Percentiles rank a stretch among this genome's conserved stretches.
Conservation (phyloP, 1,284 basidiomycete genomes). For the Heterobasidion annosum region DNA sequence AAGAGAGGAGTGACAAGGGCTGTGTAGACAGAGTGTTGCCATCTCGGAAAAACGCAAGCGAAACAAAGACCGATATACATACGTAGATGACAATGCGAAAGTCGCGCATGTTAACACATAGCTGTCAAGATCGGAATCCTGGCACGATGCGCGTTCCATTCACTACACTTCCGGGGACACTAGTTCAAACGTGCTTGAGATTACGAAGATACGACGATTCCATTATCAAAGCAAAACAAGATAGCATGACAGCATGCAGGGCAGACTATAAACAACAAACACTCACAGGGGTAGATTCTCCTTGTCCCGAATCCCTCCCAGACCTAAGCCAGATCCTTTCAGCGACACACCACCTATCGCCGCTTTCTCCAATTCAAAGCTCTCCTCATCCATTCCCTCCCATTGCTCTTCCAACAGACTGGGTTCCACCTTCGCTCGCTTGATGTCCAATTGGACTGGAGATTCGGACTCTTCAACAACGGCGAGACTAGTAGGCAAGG, state of each 20-base stretch:
- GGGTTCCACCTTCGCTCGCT: constrained; percentile 31
- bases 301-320: background rate
- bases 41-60: too few relatives aligned
- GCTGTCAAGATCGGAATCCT: too few relatives aligned
- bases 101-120: too few relatives aligned
- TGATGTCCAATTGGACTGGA: constrained; percentile 33
- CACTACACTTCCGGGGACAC: too few relatives aligned
- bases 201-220: background rate
- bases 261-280: background rate
- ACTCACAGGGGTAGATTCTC: background rate
- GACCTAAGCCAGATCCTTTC: constrained; percentile 13
- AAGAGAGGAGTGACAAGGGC: constrained; percentile 72
- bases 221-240: background rate
- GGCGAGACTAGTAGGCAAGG: background rate
- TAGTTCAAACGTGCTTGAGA: background rate
- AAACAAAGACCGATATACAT: too few relatives aligned
- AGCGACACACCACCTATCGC: background rate
- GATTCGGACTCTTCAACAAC: constrained; percentile 25
- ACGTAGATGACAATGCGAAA: too few relatives aligned
- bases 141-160: too few relatives aligned
- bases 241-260: background rate
- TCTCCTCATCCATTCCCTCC: constrained; percentile 38
- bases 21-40: too few relatives aligned
- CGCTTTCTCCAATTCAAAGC: constrained; percentile 32
- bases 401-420: constrained; percentile 54